Conservation (phyloP, 768 basidiomycete species). For the Lactarius sp. region DNA sequence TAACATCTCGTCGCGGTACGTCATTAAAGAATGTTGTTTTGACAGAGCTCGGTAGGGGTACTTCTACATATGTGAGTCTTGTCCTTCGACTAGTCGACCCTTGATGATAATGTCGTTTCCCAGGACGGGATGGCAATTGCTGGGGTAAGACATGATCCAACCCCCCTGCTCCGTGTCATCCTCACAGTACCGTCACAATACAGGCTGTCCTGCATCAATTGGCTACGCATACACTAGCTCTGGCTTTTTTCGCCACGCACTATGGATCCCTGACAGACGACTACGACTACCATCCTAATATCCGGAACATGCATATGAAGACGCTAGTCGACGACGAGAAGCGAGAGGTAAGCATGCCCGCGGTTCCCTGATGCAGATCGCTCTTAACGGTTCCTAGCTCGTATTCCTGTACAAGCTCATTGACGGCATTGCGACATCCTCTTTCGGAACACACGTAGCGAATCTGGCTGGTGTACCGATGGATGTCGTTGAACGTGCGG, state of each 20-base stretch:
- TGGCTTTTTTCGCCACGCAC: constrained; percentile 97
- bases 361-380: not conserved
- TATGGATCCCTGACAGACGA: constrained; percentile 96
- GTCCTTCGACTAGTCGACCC: not conserved
- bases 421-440: constrained; percentile 78
- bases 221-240: constrained; percentile 84
- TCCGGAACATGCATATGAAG: constrained; percentile 93
- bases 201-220: constrained; percentile 92
- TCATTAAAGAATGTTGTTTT: not conserved
- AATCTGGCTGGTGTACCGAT: constrained; percentile 88
- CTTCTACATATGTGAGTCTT: constrained; percentile 77
- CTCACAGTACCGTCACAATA: not conserved
- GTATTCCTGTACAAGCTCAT: constrained; percentile 95
- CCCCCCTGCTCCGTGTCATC: not conserved
- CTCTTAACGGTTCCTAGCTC: constrained; percentile 46
- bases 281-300: constrained; percentile 86
- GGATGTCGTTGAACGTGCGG: constrained; percentile 83
- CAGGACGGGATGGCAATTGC: constrained; percentile 99
- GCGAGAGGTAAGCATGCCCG: constrained; percentile 54
- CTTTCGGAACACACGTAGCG: constrained; percentile 93
- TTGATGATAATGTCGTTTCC: constrained; percentile 15
- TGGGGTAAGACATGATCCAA: constrained; percentile 45
- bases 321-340: constrained; percentile 92
- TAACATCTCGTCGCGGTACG: not conserved
- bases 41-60: constrained; percentile 91